Base-by-base conservation (phyloP, 1,284 basidiomycete species). In the Papiliotrema laurentii region DNA sequence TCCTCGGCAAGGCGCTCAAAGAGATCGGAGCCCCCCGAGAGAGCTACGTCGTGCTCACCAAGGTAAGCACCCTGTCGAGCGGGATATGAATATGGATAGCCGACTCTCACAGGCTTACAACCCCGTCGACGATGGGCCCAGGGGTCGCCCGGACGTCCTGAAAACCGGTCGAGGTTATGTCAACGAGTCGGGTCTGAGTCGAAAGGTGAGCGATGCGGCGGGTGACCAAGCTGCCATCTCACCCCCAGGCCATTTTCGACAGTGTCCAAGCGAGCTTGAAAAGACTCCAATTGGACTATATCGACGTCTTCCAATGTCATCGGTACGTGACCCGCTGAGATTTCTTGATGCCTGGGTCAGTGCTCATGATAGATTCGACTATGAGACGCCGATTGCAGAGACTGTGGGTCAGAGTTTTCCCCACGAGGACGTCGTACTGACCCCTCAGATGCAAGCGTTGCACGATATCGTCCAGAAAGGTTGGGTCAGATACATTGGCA, bases 1-100 rank as follows among this genome's bases (percentile, higher is more conserved):
- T 88, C 48, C 78, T 91, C 34, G 88, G 89, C 6, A 85, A 85
- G 59, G 88, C 86, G 0, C 83, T 93, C 72, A 86, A 85, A 61
- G 66, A 83, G 55, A 78, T 82, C 49, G 74, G 83, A 25, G 75
- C 89, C 5, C 84, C 85, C 9, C 80, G 87, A 5, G 81, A 83
- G 16, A 82, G 85, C 57, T 80, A 87, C 31, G 85, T 88, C 13
- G 78, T 88, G 19, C 77, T 88, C 76, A 87, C 85, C 28, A 87
- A 88, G 74, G 81, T 80, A 36, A n/a, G n/a, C n/a, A n/a, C n/a
- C n/a, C n/a, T n/a, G n/a, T n/a, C n/a, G n/a, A n/a, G n/a, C n/a
- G n/a, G n/a, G n/a, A n/a, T n/a, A n/a, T n/a, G n/a, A n/a, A n/a
- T n/a, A n/a, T n/a, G n/a, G n/a, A n/a, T n/a, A n/a, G n/a, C n/a